phyloP scores from a whole-genome alignment of 805 yeast genomes.

The Vanderwaltozyma tropicalis region DNA sequence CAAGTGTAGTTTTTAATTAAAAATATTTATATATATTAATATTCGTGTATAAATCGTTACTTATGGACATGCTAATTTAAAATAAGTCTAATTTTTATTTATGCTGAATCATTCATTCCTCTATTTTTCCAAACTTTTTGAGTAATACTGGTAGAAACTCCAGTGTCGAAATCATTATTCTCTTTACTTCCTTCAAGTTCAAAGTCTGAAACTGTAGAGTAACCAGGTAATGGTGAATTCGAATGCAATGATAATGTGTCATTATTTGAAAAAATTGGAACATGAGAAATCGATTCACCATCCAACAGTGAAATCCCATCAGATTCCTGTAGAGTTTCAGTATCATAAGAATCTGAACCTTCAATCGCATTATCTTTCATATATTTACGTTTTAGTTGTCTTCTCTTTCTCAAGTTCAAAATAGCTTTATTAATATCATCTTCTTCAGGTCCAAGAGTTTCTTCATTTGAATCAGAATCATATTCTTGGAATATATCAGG shows the following conservation, averaged over 20 bases:
- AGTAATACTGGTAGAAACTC: too few relatives aligned
- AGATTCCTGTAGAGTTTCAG: slow-evolving; percentile 28
- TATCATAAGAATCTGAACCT: not conserved
- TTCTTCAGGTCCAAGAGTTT: slow-evolving; percentile 8
- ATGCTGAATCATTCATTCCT: too few relatives aligned
- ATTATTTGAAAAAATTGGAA: slow-evolving; percentile 36
- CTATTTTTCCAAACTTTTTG: too few relatives aligned
- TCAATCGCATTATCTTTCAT: slow-evolving; percentile 4
- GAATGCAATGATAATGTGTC: slow-evolving; percentile 18
- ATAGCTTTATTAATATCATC: slow-evolving; percentile 29
- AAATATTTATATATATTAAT: too few relatives aligned
- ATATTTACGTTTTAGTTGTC: slow-evolving; percentile 22
- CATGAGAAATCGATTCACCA: slow-evolving; percentile 31
- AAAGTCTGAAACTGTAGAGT: slow-evolving; percentile 20
- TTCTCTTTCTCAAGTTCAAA: slow-evolving; percentile 30
- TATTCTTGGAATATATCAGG: slow-evolving; percentile 83
- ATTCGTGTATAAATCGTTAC: too few relatives aligned
- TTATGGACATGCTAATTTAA: too few relatives aligned
- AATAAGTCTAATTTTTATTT: too few relatives aligned
- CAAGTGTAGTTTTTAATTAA: too few relatives aligned
- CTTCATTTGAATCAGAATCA: slow-evolving; percentile 32
- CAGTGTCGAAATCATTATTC: too few relatives aligned
- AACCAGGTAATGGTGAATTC: slow-evolving; percentile 14
- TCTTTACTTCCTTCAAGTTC: slow-evolving; percentile 10
- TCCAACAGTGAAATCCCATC: slow-evolving; percentile 36